Conservation (phyloP, 2,329 filamentous ascomycete genomes). For the Madurella mycetomatis region DNA sequence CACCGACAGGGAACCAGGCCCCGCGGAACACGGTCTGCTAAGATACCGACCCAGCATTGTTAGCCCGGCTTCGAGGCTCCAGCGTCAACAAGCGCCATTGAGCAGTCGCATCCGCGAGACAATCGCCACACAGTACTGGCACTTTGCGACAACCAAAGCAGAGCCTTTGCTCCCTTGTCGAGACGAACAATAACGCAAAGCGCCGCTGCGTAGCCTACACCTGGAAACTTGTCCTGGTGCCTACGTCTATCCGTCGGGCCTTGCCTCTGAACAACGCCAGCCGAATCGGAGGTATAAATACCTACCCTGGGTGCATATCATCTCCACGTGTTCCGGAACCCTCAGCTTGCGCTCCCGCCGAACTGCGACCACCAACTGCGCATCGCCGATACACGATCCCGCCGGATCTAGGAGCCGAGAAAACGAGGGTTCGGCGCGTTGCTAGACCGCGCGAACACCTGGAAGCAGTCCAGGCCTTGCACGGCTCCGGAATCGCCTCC, state of each 20-base stretch:
- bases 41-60: constrained; percentile 13
- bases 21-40: constrained; percentile 10
- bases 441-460: not conserved
- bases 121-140: constrained; percentile 1
- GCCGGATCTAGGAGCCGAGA: not conserved
- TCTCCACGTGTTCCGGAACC: not conserved
- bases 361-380: not conserved
- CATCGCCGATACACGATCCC: not conserved
- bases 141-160: constrained; percentile 6
- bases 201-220: not conserved
- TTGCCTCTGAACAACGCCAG: not conserved
- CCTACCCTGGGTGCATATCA: not conserved
- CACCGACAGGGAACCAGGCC: constrained; percentile 11
- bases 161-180: constrained; percentile 1
- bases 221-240: not conserved
- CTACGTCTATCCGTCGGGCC: not conserved
- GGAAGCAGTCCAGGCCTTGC: not conserved
- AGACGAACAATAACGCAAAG: not conserved
- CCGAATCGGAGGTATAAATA: constrained; percentile 1
- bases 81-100: constrained; percentile 14
- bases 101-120: constrained; percentile 19
- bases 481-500: not conserved
- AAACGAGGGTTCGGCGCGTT: not conserved
- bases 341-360: not conserved
- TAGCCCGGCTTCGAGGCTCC: constrained; percentile 18